Base-by-base conservation (phyloP, 1,284 basidiomycete species). In the Sanguinoderma infundibulare region DNA sequence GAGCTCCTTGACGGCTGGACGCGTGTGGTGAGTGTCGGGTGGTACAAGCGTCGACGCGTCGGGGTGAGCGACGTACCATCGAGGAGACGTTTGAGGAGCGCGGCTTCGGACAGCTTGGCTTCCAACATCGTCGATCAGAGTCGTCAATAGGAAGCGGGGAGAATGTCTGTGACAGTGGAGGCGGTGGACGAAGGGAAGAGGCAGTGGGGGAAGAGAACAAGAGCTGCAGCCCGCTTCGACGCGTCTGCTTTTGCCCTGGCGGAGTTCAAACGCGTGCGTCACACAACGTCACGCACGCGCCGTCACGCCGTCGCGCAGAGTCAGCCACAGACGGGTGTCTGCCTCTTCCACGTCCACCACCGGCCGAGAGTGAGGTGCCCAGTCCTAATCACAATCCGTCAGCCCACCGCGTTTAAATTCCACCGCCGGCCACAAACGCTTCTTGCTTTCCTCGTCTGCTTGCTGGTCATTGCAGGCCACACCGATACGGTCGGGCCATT, bases 1-100 rank as follows among this genome's bases (percentile, higher is more conserved):
- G 57, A 98, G 90, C 74, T 99, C 97, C 78, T 97, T 98, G 86
- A 99, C 91, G 63, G 97, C 97, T 96, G 69, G 22, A 51, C 39
- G 53, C 59, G 51, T 39, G 32, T 30, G 59, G 63, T 46, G 34
- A 57, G 44, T 39, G 55, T 53, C 36, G 20, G 59, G 58, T 1
- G 55, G 28, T 44, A 51, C 17, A 24, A 22, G 47, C 9, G 12
- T 10, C 42, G 49, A 17, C 44, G 8, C 20, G 20, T n/a, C n/a
- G n/a, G n/a, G n/a, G n/a, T n/a, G 49, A 12, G 53, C 36, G 35
- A 77, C 89, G 38, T 67, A 95, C 95, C 89, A 73, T 97, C 95
- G 14, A 97, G 81, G 55, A 97, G 84, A 72, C 91, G 92, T 77
- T 97, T 97, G 66, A 97, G 82, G 4, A 89, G 87, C 6, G 87